A percentile compares a stretch with the other conserved stretches of the same genome.
These are phyloP conservation scores for Boletus pseudopeckii DNA, from an alignment of 768 basidiomycete genomes.

Conservation along the genomic window DNA sequence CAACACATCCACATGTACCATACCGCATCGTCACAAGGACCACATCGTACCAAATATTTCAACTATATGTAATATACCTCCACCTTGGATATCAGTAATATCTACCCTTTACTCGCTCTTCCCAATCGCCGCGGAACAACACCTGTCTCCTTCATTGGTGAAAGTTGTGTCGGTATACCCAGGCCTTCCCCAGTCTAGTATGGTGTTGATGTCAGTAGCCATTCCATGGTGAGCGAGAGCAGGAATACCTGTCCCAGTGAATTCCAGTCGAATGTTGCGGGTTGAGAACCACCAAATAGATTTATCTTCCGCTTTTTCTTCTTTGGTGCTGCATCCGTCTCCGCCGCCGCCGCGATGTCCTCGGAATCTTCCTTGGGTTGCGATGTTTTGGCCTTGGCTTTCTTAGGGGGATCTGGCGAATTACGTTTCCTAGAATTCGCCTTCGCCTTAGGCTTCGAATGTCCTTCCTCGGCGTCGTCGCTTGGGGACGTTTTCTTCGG, in stretches of 20 bases:
- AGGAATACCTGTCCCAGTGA: constrained; percentile 38
- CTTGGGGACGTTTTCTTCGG: constrained; percentile 22
- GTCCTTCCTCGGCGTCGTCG: constrained; percentile 15
- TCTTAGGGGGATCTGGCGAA: constrained; percentile 21
- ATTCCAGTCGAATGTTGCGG: constrained; percentile 44
- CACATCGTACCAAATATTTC: neutral
- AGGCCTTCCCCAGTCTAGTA: constrained; percentile 40
- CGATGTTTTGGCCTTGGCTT: constrained; percentile 16
- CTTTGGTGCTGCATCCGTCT: constrained; percentile 37
- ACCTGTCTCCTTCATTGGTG: constrained; percentile 60
- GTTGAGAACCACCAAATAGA: constrained; percentile 46
- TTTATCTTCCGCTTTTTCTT: constrained; percentile 74
- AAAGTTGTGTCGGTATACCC: constrained; percentile 63
- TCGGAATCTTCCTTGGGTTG: constrained; percentile 17
- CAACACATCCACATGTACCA: constrained; percentile 39
- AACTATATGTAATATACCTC: neutral
- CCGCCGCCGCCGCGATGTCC: constrained; percentile 12
- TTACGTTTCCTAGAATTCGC: constrained; percentile 16
- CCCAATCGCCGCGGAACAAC: constrained; percentile 44
- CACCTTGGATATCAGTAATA: neutral
- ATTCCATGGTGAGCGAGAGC: neutral
- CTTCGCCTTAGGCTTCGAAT: constrained; percentile 17
- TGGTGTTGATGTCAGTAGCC: neutral
- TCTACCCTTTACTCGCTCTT: constrained; percentile 25
- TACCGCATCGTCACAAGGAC: neutral